phyloP scores from a whole-genome alignment of 1,284 basidiomycete genomes.

The Kalmanozyma brasiliensis region DNA sequence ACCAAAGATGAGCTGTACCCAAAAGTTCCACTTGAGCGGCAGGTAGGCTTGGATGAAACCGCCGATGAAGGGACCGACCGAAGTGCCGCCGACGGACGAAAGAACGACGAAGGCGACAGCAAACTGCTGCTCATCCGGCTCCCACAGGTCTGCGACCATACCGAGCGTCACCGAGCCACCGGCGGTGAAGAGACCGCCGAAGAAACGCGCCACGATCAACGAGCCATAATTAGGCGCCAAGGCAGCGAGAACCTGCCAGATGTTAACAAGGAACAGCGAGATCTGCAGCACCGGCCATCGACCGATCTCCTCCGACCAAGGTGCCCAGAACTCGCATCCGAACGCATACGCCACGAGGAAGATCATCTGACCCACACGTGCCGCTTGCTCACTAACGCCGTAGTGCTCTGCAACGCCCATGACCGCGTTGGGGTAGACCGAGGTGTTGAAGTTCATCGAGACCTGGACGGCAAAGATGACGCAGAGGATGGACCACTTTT shows the following conservation, averaged over 20 bases:
- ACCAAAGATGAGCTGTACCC: constrained; percentile 69
- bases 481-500: constrained; percentile 68
- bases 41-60: constrained; percentile 54
- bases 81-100: constrained; percentile 63
- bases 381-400: constrained; percentile 67
- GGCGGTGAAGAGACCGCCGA: constrained; percentile 68
- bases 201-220: constrained; percentile 63
- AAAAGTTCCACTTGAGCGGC: constrained; percentile 66
- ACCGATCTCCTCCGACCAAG: constrained; percentile 68
- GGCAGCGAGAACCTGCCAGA: constrained; percentile 62
- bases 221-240: constrained; percentile 65
- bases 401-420: constrained; percentile 62
- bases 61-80: constrained; percentile 64
- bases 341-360: constrained; percentile 69
- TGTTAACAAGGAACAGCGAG: constrained; percentile 68
- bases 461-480: constrained; percentile 69
- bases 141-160: constrained; percentile 69
- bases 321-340: constrained; percentile 68
- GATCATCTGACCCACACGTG: constrained; percentile 69
- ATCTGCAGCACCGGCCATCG: constrained; percentile 64
- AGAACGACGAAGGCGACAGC: constrained; percentile 67
- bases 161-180: constrained; percentile 70
- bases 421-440: constrained; percentile 67
- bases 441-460: constrained; percentile 69
- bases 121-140: constrained; percentile 66